Base-by-base conservation (phyloP, 2,329 filamentous ascomycete genomes). In the Passalora sequoiae region DNA sequence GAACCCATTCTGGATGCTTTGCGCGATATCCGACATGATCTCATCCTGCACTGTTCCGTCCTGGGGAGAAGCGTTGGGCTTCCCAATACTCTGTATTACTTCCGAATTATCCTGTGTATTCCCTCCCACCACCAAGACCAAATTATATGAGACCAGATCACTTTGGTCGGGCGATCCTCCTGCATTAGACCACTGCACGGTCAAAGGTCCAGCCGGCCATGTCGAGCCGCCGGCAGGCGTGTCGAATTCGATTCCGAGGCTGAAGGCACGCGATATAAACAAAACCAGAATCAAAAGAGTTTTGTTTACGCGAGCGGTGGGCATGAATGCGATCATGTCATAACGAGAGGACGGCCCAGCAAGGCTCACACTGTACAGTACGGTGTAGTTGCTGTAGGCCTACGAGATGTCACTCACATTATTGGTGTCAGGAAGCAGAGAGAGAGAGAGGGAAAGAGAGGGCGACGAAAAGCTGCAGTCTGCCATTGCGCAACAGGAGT, bases 1-100 rank as follows among this genome's bases (percentile, higher is more conserved):
- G 39, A 54, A 54, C 4, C 49, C 53, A 46, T 56, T 56, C 38
- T 56, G 44, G 3, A 52, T 42, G 4, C 44, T 49, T 35, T 49
- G 44, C 20, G 50, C 44, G 1, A 54, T 31, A 17, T 52, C 24
- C n/a, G 51, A 40, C 2, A 32, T 33, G 20, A 56, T 54, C 8
- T 42, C 31, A 16, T 39, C 49, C 15, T 35, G 25, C 1, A 51
- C 40, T 4, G 28, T 38, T 8, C 42, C 47, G 10, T 50, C 44
- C 6, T 38, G n/a, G 4, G 54, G 44, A 3, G 27, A 38, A 12
- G 32, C 44, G 27, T 46, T 43, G 5, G 40, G 31, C n/a, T 22
- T 31, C 13, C 49, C 50, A 20, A 56, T 43, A 24, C 46, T 54
- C 19, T 46, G 46, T 8, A 56, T 40, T 13, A 37, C 36, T 21